A percentile compares a stretch with the other conserved stretches of the same genome.
These are phyloP conservation scores for Podospora fimiseda DNA, from an alignment of 495 filamentous ascomycete genomes.

Conservation along the genomic window DNA sequence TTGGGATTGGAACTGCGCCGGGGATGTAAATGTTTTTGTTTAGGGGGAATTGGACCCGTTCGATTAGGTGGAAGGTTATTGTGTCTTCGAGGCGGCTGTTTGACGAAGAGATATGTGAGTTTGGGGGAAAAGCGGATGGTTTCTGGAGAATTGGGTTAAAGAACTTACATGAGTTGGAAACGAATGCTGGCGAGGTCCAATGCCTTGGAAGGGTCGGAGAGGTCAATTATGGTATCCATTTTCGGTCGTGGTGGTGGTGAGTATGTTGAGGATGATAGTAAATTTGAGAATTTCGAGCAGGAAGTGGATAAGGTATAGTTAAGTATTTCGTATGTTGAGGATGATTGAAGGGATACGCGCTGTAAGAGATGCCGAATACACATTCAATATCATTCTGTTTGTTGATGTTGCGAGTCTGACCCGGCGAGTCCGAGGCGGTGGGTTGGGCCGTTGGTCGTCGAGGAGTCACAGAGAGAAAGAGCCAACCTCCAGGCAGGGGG, in stretches of 20 bases:
- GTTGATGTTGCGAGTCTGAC: no score
- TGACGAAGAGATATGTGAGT: constrained; percentile 1
- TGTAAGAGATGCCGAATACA: no score
- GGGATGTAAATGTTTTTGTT: constrained; percentile 82
- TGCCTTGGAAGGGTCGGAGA: constrained; percentile 74
- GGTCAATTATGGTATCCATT: constrained; percentile 90
- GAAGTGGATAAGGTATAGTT: background rate
- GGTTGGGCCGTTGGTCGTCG: background rate
- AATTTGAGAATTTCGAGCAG: background rate
- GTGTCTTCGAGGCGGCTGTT: constrained; percentile 93
- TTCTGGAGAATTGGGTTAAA: background rate
- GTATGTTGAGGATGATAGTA: background rate
- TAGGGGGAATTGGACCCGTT: constrained; percentile 93
- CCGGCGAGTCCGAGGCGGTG: background rate
- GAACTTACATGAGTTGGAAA: constrained; percentile 82
- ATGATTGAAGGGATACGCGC: no score
- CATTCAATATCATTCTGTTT: no score
- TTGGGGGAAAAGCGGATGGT: background rate
- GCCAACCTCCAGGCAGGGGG: no score
- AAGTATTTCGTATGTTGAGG: no score
- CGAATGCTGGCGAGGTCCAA: constrained; percentile 89
- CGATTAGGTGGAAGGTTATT: constrained; percentile 97
- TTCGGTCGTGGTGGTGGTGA: no score
- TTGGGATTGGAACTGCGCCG: constrained; percentile 75
- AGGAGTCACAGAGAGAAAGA: background rate